phyloP scores from a whole-genome alignment of 768 basidiomycete species.

The Rhizopogon vesiculosus region DNA sequence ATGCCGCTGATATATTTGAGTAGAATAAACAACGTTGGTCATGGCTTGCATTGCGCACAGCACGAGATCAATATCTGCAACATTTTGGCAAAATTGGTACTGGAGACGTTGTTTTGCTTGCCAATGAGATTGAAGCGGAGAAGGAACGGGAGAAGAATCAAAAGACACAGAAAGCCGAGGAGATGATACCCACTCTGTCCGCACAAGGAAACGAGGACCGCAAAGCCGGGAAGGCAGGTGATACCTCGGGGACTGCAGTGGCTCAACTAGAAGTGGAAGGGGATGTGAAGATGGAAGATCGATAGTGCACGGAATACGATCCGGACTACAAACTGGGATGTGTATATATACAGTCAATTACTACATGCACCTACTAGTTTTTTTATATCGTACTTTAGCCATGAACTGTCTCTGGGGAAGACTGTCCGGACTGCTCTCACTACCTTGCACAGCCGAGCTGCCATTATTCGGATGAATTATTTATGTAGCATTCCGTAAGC shows the following conservation, averaged over 20 bases:
- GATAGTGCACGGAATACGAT: slow-evolving; percentile 11
- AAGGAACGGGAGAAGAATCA: slow-evolving; percentile 30
- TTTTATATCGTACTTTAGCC: background rate
- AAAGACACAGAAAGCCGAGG: slow-evolving; percentile 19
- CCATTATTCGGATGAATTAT: background rate
- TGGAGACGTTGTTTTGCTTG: slow-evolving; percentile 58
- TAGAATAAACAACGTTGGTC: slow-evolving; percentile 76
- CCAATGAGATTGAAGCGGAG: slow-evolving; percentile 31
- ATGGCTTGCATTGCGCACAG: slow-evolving; percentile 77
- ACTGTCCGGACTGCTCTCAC: too few species aligned
- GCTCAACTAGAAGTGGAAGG: slow-evolving; percentile 29
- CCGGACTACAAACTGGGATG: slow-evolving; percentile 1
- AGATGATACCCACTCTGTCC: slow-evolving; percentile 10
- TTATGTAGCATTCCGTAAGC: slow-evolving; percentile 1
- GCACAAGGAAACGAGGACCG: slow-evolving; percentile 27
- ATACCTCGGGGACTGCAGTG: slow-evolving; percentile 13
- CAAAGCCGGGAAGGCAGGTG: slow-evolving; percentile 16
- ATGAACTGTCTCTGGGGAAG: too few species aligned
- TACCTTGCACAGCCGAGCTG: background rate
- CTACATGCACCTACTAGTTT: background rate
- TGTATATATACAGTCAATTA: background rate
- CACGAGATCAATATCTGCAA: slow-evolving; percentile 67
- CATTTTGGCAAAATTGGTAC: slow-evolving; percentile 82
- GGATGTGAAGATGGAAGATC: slow-evolving; percentile 50
- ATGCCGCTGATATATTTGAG: slow-evolving; percentile 9